Evolutionary conservation across 306 rosid species (phyloP).

Genomic region (Trichosanthes cucumerina): DNA sequence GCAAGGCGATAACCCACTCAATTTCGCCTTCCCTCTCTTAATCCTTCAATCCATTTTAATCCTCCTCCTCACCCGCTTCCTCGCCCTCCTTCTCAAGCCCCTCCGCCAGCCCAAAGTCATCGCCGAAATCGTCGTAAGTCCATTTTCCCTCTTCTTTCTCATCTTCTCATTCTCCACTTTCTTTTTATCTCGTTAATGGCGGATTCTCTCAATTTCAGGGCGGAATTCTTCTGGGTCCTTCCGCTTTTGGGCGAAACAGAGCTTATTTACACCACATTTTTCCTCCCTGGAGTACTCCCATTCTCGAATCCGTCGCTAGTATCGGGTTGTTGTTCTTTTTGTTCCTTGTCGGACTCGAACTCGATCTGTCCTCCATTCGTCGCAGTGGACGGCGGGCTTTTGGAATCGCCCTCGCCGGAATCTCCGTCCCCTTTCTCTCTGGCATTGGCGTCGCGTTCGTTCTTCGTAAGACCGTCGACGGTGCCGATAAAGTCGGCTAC

Average conservation of each 20-base stretch:
- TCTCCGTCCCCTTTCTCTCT: slow-evolving; percentile 46
- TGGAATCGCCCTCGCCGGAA: slow-evolving; percentile 60
- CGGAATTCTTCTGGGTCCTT: slow-evolving; percentile 75
- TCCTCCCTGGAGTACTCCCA: slow-evolving; percentile 58
- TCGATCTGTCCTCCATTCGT: slow-evolving; percentile 54
- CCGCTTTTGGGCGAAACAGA: slow-evolving; percentile 50
- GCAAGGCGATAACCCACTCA: slow-evolving; percentile 80
- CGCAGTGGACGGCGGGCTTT: slow-evolving; percentile 46
- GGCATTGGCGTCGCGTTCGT: slow-evolving; percentile 64
- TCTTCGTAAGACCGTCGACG: slow-evolving; percentile 51
- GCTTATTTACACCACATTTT: slow-evolving; percentile 39
- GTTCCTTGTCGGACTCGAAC: slow-evolving; percentile 66
- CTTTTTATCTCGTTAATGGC: neutral
- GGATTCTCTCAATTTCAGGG: slow-evolving; percentile 33
- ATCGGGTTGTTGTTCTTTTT: slow-evolving; percentile 73
- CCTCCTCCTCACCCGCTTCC: slow-evolving; percentile 41
- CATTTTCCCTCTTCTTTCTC: neutral
- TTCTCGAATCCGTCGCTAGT: slow-evolving; percentile 65
- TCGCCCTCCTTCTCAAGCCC: slow-evolving; percentile 61
- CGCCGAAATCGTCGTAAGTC: slow-evolving; percentile 56
- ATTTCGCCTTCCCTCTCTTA: slow-evolving; percentile 72
- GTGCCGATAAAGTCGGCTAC: slow-evolving; percentile 47
- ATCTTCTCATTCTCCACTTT: neutral
- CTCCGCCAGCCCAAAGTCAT: slow-evolving; percentile 88
- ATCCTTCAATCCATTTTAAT: slow-evolving; percentile 47